A percentile compares a stretch with the other conserved stretches of the same genome.
Conservation (phyloP, 2,329 filamentous ascomycete genomes). For the Colletotrichum echinochloae region DNA sequence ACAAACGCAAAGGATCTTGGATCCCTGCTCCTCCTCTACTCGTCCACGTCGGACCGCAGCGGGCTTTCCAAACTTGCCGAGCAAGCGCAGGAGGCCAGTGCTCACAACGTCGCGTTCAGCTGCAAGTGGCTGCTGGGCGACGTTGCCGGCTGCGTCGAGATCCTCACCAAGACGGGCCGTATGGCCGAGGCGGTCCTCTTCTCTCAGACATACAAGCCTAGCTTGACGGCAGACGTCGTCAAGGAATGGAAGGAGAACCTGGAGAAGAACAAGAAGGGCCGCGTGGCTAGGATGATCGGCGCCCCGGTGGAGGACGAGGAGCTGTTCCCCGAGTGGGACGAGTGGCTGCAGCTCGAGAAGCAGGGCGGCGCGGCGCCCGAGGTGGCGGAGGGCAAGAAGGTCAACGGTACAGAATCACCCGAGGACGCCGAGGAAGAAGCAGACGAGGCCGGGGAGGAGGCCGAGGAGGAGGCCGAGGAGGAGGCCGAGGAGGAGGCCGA, state of each 20-base stretch:
- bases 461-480: conserved; percentile 43
- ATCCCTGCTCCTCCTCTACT: conserved; percentile 88
- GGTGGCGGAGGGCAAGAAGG: conserved; percentile 44
- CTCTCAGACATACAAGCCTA: conserved; percentile 95
- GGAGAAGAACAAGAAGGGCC: conserved; percentile 86
- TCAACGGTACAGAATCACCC: conserved; percentile 46
- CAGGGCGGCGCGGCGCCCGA: conserved; percentile 65
- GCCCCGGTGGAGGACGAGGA: conserved; percentile 86
- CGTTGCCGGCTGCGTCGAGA: conserved; percentile 81
- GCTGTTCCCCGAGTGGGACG: conserved; percentile 96
- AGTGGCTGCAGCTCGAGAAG: conserved; percentile 84
- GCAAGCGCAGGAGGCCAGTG: conserved; percentile 80
- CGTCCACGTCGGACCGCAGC: conserved; percentile 81
- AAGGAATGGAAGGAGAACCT: conserved; percentile 84
- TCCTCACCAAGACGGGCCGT: conserved; percentile 83
- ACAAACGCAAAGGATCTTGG: conserved; percentile 90
- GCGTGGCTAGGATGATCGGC: conserved; percentile 86
- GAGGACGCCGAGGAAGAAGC: conserved; percentile 40
- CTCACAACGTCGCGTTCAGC: conserved; percentile 94
- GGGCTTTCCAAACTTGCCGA: conserved; percentile 79
- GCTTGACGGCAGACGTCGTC: conserved; percentile 74
- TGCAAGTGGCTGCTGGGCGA: conserved; percentile 90
- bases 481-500: conserved; percentile 39
- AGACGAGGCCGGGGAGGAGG: conserved; percentile 42
- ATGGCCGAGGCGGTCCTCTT: conserved; percentile 90